Percentiles rank a stretch among this genome's conserved stretches.
Evolutionary conservation across 768 basidiomycete genomes (phyloP).

Genomic region (Cyclocybe cylindracea): DNA sequence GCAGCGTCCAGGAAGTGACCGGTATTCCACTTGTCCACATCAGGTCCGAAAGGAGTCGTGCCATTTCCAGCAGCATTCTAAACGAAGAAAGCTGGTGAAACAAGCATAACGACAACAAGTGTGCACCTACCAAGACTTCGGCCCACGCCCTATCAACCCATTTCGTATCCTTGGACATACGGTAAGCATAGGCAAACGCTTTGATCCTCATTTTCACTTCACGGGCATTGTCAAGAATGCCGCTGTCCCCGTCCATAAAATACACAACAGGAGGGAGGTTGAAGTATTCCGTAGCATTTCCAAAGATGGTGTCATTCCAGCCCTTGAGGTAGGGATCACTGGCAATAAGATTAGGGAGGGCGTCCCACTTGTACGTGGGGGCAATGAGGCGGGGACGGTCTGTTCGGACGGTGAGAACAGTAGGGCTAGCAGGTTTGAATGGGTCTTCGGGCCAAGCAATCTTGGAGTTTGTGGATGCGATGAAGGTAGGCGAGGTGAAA

Average conservation of each 20-base stretch:
- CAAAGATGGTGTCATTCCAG: conserved; percentile 93
- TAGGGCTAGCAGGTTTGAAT: conserved; percentile 65
- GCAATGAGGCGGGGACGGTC: conserved; percentile 93
- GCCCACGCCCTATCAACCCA: conserved; percentile 86
- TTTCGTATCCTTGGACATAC: conserved; percentile 87
- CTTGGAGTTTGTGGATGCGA: conserved; percentile 47
- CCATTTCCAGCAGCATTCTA: conserved; percentile 80
- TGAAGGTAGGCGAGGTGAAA: conserved; percentile 73
- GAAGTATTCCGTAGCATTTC: conserved; percentile 81
- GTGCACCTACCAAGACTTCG: conserved; percentile 72
- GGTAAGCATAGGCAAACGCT: conserved; percentile 88
- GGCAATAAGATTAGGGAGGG: conserved; percentile 73
- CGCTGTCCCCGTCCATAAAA: conserved; percentile 77
- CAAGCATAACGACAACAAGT: background rate
- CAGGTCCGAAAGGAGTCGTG: conserved; percentile 63
- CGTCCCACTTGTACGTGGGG: conserved; percentile 88
- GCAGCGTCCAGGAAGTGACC: conserved; percentile 90
- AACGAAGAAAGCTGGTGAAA: background rate
- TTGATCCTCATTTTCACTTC: conserved; percentile 91
- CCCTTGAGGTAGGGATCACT: conserved; percentile 81
- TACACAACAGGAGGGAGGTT: conserved; percentile 67
- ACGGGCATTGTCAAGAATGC: conserved; percentile 90
- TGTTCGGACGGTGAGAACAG: conserved; percentile 59
- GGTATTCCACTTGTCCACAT: conserved; percentile 79
- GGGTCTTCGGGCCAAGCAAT: conserved; percentile 82